phyloP scores from a whole-genome alignment of 176 grass and related monocot species.

The Cocos nucifera region DNA sequence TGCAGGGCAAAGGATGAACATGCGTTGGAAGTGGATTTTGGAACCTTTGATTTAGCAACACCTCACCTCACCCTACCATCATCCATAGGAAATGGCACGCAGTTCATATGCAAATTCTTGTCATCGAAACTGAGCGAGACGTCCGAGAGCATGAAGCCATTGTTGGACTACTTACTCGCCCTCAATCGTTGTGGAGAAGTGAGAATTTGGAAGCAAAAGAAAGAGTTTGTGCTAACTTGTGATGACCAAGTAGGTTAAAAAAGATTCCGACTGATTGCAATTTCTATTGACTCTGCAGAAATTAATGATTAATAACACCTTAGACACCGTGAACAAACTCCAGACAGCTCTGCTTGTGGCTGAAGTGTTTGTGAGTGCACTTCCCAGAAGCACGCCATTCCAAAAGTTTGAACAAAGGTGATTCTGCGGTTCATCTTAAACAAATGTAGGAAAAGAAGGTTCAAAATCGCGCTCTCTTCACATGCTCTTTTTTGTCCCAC shows the following conservation, averaged over 20 bases:
- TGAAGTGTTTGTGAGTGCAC: constrained; percentile 56
- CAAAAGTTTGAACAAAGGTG: constrained; percentile 85
- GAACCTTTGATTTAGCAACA: constrained; percentile 55
- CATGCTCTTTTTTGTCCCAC: not conserved
- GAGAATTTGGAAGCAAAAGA: constrained; percentile 2
- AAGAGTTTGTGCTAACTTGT: no score
- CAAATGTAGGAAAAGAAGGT: not conserved
- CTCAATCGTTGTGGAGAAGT: constrained; percentile 71
- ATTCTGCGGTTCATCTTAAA: not conserved
- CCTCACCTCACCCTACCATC: constrained; percentile 68
- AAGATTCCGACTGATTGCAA: not conserved
- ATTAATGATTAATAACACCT: constrained; percentile 66
- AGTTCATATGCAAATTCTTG: constrained; percentile 68
- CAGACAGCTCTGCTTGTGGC: constrained; percentile 80
- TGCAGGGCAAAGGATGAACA: constrained; percentile 81
- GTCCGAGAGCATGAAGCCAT: constrained; percentile 62
- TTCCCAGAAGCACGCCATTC: constrained; percentile 64
- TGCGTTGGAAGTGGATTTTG: constrained; percentile 81
- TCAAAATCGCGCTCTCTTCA: no score
- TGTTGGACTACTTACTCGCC: constrained; percentile 72
- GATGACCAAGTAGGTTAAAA: no score
- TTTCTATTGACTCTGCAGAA: constrained; percentile 42
- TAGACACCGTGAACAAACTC: constrained; percentile 79
- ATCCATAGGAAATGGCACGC: constrained; percentile 79
- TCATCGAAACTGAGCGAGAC: constrained; percentile 50